Base-by-base conservation (phyloP, 371 early-diverging fungal genomes). In the Coemansia sp. region DNA sequence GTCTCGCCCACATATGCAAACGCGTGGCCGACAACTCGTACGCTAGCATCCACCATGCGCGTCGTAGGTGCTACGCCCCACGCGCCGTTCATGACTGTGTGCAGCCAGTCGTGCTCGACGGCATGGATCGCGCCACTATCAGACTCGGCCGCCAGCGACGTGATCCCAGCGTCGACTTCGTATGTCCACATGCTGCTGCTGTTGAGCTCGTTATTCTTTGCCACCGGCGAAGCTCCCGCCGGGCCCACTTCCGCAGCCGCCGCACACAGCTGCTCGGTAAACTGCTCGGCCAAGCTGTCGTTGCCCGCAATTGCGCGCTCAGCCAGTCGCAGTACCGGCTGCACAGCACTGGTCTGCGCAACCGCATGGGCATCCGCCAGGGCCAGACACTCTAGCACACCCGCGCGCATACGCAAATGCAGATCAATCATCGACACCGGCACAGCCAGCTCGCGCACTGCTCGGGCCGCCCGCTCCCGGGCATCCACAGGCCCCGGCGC, bases 21-120 rank as follows among this genome's bases (percentile, higher is more conserved):
- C 13, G 94, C 57, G 0, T 85, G 78, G 1, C 90, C 88, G 76
- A 93, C 92, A 10, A 95, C 65, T 50, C 88, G 89, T 38, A 92
- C 79, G 5, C 88, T 82, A 2, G 84, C 78, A 66, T 93, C 91
- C 67, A 84, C 77, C 20, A 80, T 57, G 8, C 57, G 61, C 10
- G 62, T 42, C 11, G 62, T 6, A 1, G 60, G 8, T 40, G n/a
- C 38, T 40, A 45, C 47, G 32, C 43, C 5, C 30, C 49, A 5
- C 26, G 26, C 14, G 20, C 36, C 41, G 49, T 32, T 13, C 3
- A 50, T 49, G 0, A 55, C 31, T 3, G 38, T 30, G 5, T 26
- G 62, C 53, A 47, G 6, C 73, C 68, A 74, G 65, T 70, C 70
- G 20, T 57, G 62, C n/a, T 47, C 43, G 16, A 45, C 67, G 51